Evolutionary conservation across 768 basidiomycete species (phyloP), one percentile per base, ranked within the genome.

Genomic region (Pleurotus platypus): DNA sequence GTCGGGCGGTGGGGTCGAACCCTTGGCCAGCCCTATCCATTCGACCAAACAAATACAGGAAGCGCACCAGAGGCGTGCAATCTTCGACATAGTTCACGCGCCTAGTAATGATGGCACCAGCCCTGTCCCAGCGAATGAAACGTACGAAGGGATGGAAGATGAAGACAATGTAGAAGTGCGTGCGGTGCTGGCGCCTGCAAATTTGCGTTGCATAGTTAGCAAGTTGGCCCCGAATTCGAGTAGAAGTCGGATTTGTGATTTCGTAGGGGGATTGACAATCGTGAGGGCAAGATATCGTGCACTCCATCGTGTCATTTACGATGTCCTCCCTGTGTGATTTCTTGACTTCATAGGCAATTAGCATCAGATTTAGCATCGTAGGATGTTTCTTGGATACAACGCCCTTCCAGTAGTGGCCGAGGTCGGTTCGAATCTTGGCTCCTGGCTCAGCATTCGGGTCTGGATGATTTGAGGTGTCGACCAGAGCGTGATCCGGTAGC

Each of bases 101-200:
- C 5, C 43, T 27, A 18, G 67, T 60, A 11, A 73, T 70, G 8
- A 67, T 55, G 2, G 63, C 64, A 13, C 69, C 72, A 12, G 63
- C 49, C 5, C 67, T 67, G 57, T 76, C 75, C 69, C 70, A 75
- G 46, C 66, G 64, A 18, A 75, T 55, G 49, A 75, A 65, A 3
- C 72, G 61, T 1, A 66, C 69, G 43, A 37, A 46, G 4, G 58
- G 37, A 5, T 62, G 64, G 50, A 56, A 64, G 8, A 76, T 57
- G 20, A 66, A 55, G 7, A 74, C 27, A 2, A 62, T 64, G 59
- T 76, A 75, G 2, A 66, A 57, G 18, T 66, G 67, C 7, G 61
- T 58, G 1, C 74, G 69, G 55, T 68, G 68, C 40, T 75, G 71
- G 4, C 51, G 27, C 46, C 57, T 59, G 27, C 55, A 35, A 2